These are phyloP conservation scores for Talaromyces ruber DNA, from an alignment of 495 filamentous ascomycete genomes.

Conservation along the genomic window DNA sequence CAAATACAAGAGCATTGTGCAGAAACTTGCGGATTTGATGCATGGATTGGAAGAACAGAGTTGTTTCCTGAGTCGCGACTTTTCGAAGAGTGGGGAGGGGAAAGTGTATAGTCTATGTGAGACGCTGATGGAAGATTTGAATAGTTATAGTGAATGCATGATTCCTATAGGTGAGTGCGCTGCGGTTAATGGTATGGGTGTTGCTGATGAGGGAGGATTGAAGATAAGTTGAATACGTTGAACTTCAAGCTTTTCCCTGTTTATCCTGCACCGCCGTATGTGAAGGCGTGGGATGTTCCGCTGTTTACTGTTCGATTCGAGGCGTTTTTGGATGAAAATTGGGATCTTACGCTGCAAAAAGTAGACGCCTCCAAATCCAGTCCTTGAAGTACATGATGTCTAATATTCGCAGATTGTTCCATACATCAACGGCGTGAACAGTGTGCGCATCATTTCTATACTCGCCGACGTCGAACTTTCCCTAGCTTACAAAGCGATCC, in stretches of 20 bases:
- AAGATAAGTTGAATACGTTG: conserved; percentile 83
- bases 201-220: neutral
- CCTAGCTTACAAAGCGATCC: conserved; percentile 73
- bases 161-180: conserved; percentile 67
- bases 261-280: conserved; percentile 64
- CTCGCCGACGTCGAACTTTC: conserved; percentile 77
- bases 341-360: conserved; percentile 83
- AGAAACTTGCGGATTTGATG: conserved; percentile 77
- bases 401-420: conserved; percentile 48
- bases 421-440: conserved; percentile 83
- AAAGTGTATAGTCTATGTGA: conserved; percentile 78
- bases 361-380: conserved; percentile 18
- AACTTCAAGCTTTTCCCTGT: conserved; percentile 93
- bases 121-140: conserved; percentile 87
- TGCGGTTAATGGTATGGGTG: conserved; percentile 21
- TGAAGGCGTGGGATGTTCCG: conserved; percentile 84
- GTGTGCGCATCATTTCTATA: conserved; percentile 73
- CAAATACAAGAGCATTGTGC: conserved; percentile 72
- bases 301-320: conserved; percentile 76
- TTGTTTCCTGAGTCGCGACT: conserved; percentile 52
- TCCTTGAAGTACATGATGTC: neutral
- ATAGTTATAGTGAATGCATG: conserved; percentile 97
- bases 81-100: conserved; percentile 40
- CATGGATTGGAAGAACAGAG: conserved; percentile 81
- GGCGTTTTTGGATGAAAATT: conserved; percentile 69